phyloP scores from a whole-genome alignment of 2,329 filamentous ascomycete genomes.

The Ceratocystis colombiana region DNA sequence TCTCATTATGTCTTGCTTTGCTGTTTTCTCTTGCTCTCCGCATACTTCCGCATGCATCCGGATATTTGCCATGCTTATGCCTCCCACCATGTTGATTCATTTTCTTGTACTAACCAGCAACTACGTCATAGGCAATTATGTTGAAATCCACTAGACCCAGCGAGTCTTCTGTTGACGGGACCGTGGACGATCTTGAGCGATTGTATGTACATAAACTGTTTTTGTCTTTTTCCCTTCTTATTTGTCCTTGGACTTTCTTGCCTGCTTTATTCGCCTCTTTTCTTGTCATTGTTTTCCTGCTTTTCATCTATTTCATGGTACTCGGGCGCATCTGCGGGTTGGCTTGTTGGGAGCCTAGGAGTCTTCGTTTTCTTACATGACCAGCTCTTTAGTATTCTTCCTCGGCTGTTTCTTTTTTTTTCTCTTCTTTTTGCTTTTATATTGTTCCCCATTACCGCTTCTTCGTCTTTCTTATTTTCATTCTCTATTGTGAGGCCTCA shows the following conservation, averaged over 20 bases:
- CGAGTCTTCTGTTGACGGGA: background rate
- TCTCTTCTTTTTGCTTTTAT: background rate
- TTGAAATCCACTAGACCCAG: background rate
- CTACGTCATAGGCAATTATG: slow-evolving; percentile 16
- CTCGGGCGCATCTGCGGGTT: slow-evolving; percentile 15
- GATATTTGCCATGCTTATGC: slow-evolving; percentile 1
- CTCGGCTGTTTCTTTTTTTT: background rate
- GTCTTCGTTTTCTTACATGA: slow-evolving; percentile 14
- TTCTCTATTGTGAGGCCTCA: background rate
- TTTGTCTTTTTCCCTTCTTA: background rate
- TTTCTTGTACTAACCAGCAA: background rate
- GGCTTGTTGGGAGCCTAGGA: slow-evolving; percentile 13
- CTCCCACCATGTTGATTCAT: background rate
- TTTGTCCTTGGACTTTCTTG: background rate
- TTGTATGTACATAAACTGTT: slow-evolving; percentile 7
- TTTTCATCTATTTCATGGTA: slow-evolving; percentile 6
- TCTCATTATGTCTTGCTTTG: background rate
- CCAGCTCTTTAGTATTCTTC: slow-evolving; percentile 15
- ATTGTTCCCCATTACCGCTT: background rate
- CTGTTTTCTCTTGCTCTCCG: background rate
- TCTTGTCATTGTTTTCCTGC: background rate
- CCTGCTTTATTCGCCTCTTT: background rate
- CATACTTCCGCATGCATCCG: background rate
- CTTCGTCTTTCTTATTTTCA: background rate
- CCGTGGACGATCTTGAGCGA: background rate